A percentile compares a stretch with the other conserved stretches of the same genome.
These are phyloP conservation scores for Brettanomyces anomalus DNA, from an alignment of 805 yeast species.

Conservation along the genomic window DNA sequence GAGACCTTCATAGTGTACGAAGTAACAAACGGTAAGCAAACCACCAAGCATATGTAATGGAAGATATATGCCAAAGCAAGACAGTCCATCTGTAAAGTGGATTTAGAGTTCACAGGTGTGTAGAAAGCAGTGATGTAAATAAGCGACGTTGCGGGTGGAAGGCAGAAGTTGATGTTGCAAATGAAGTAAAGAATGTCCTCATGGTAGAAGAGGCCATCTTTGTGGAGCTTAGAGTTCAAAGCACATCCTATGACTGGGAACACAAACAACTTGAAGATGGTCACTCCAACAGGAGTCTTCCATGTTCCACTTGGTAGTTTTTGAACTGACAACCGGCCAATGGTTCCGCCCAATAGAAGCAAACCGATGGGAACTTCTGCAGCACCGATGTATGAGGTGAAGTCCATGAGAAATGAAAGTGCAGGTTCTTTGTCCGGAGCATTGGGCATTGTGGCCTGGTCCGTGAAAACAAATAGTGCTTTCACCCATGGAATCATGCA, in stretches of 20 bases:
- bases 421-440: conserved; percentile 89
- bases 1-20: conserved; percentile 56
- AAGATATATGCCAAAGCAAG: conserved; percentile 65
- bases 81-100: conserved; percentile 71
- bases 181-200: conserved; percentile 63
- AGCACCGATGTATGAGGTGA: conserved; percentile 67
- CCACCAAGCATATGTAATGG: conserved; percentile 60
- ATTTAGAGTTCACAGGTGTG: conserved; percentile 51
- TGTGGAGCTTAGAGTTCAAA: conserved; percentile 51
- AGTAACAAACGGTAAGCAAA: conserved; percentile 68
- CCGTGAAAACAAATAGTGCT: conserved; percentile 51
- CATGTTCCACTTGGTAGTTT: conserved; percentile 62
- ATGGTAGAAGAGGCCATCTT: conserved; percentile 54
- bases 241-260: conserved; percentile 75
- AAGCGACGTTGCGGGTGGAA: conserved; percentile 85
- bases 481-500: conserved; percentile 86
- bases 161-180: conserved; percentile 61
- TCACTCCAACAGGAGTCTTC: conserved; percentile 53
- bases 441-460: conserved; percentile 40
- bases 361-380: conserved; percentile 89
- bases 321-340: conserved; percentile 60
- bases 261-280: conserved; percentile 49
- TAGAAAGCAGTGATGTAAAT: conserved; percentile 84
- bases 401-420: conserved; percentile 76
- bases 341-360: conserved; percentile 75